Evolutionary conservation across 2,329 filamentous ascomycete genomes (phyloP).

Genomic region (Penicillium polonicum): DNA sequence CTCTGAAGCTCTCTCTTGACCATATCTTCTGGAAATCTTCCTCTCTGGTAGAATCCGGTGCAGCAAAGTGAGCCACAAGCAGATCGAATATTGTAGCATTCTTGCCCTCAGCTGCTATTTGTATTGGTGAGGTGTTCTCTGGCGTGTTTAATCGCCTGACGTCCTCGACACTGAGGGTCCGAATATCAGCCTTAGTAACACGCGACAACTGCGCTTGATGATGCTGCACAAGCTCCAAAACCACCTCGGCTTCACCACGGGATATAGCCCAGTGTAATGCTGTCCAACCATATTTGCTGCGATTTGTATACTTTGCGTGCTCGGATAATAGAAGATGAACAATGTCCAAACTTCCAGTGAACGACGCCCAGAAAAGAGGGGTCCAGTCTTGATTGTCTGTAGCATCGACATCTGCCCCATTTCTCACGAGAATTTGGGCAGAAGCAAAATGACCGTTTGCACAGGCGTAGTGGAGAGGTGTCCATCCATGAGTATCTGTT

Average conservation of each 20-base stretch:
- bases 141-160: neutral
- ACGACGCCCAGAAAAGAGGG: neutral
- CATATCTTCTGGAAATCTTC: neutral
- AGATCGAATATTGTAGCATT: neutral
- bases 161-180: neutral
- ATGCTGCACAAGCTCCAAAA: neutral
- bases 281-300: neutral
- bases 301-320: neutral
- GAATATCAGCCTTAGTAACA: neutral
- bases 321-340: neutral
- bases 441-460: neutral
- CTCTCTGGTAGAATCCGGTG: neutral
- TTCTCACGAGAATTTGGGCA: neutral
- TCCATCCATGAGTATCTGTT: neutral
- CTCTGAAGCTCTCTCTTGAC: neutral
- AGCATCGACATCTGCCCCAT: neutral
- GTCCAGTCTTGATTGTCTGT: neutral
- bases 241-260: neutral
- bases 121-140: neutral
- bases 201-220: neutral
- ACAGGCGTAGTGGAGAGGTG: neutral
- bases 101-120: neutral
- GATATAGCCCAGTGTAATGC: neutral
- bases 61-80: neutral
- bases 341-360: neutral